These are phyloP conservation scores for Lactifluus echinatus DNA, from an alignment of 768 basidiomycete genomes.

Conservation along the genomic window DNA sequence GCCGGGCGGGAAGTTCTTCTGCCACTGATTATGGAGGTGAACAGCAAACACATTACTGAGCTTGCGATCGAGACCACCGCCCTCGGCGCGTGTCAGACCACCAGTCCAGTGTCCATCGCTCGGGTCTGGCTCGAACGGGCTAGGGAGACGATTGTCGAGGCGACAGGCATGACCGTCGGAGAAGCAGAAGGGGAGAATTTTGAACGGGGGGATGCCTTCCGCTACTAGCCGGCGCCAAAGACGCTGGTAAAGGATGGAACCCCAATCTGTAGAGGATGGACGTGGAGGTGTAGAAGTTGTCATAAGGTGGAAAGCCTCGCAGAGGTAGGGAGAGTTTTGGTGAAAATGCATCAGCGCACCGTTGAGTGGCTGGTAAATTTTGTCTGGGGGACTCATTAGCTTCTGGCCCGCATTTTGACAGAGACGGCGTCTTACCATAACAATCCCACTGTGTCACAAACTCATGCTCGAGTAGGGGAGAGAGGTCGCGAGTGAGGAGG, in stretches of 20 bases:
- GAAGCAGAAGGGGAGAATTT: constrained; percentile 92
- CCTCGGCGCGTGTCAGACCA: constrained; percentile 50
- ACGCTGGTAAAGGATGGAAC: constrained; percentile 82
- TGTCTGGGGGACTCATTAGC: constrained; percentile 10
- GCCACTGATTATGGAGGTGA: constrained; percentile 96
- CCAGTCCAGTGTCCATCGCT: constrained; percentile 56
- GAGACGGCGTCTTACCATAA: constrained; percentile 53
- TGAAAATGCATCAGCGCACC: constrained; percentile 94
- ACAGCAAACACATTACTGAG: constrained; percentile 73
- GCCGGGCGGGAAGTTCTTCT: constrained; percentile 67
- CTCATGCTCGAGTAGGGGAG: constrained; percentile 85
- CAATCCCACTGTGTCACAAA: constrained; percentile 99
- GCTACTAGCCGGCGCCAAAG: constrained; percentile 81
- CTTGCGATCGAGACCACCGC: constrained; percentile 52
- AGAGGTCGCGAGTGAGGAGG: constrained; percentile 77
- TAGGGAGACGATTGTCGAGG: constrained; percentile 88
- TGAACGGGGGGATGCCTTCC: constrained; percentile 70
- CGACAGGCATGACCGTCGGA: constrained; percentile 85
- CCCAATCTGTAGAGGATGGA: constrained; percentile 86
- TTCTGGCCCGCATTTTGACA: no score
- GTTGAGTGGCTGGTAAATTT: constrained; percentile 41
- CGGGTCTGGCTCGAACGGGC: constrained; percentile 58
- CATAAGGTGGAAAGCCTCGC: constrained; percentile 86
- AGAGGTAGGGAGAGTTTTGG: constrained; percentile 88
- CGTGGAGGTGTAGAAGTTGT: constrained; percentile 61